Evolutionary conservation across 305 asterid species (phyloP).

Genomic region (Fraxinus platypoda): DNA sequence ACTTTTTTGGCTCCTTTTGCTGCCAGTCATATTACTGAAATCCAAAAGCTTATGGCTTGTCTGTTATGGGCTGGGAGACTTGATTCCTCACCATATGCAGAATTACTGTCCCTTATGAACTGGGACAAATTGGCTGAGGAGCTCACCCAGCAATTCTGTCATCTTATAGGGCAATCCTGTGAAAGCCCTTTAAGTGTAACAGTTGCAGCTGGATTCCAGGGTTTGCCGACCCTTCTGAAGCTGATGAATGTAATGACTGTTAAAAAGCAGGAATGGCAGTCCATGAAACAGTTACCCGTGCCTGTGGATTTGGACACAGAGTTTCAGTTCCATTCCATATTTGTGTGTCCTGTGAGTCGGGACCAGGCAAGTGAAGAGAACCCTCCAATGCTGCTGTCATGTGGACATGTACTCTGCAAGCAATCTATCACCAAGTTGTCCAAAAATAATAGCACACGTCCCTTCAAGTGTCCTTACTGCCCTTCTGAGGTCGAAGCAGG

Average conservation of each 20-base stretch:
- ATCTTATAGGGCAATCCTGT: conserved; percentile 11
- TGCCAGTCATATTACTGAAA: conserved; percentile 3
- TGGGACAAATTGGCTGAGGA: conserved; percentile 18
- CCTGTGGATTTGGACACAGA: conserved; percentile 10
- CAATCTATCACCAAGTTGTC: conserved; percentile 15
- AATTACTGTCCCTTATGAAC: neutral
- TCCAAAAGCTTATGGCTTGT: conserved; percentile 14
- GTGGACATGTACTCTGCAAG: conserved; percentile 17
- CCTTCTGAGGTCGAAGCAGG: conserved; percentile 4
- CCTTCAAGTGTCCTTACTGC: conserved; percentile 16
- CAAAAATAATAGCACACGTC: conserved; percentile 9
- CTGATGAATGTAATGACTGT: conserved; percentile 6
- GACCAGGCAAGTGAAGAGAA: conserved; percentile 18
- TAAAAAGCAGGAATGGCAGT: conserved; percentile 14
- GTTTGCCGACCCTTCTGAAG: conserved; percentile 16
- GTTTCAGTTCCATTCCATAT: conserved; percentile 13
- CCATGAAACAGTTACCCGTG: conserved; percentile 15
- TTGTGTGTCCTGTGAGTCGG: conserved; percentile 14
- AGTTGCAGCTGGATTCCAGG: conserved; percentile 12
- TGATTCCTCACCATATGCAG: conserved; percentile 11
- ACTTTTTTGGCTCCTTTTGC: conserved; percentile 7
- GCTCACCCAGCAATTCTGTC: conserved; percentile 8
- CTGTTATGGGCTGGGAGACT: conserved; percentile 18
- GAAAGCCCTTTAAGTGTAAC: conserved; percentile 11
- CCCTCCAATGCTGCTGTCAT: conserved; percentile 12